phyloP scores from a whole-genome alignment of 2,329 filamentous ascomycete species.

The Tolypocladium album region DNA sequence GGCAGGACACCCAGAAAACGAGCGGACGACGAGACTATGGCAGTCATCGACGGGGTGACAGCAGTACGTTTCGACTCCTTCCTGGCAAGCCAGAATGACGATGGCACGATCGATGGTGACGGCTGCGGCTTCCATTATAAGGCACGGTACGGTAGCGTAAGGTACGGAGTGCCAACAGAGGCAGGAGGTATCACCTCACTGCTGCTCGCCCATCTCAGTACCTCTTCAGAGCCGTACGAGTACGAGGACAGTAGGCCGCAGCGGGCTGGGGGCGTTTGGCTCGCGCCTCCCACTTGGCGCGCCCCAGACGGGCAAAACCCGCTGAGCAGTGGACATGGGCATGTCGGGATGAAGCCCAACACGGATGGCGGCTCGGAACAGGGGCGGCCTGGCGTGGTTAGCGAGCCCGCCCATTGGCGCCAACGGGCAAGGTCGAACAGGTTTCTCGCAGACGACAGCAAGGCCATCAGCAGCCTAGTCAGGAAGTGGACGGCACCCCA shows the following conservation, averaged over 20 bases:
- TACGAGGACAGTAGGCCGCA: not conserved
- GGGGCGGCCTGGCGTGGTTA: not conserved
- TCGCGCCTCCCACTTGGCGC: not conserved
- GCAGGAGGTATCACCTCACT: not conserved
- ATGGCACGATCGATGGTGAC: not conserved
- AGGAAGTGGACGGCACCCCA: not conserved
- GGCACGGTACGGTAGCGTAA: too few relatives aligned
- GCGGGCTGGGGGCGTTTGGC: not conserved
- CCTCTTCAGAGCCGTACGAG: not conserved
- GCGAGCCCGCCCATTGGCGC: not conserved
- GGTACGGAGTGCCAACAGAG: not conserved
- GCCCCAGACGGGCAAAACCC: not conserved
- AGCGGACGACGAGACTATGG: not conserved
- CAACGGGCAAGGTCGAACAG: not conserved
- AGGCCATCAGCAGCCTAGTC: not conserved
- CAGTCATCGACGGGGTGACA: not conserved
- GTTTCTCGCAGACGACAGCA: not conserved
- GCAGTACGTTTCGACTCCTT: not conserved
- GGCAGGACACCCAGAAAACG: not conserved
- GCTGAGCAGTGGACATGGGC: not conserved
- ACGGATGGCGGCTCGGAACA: not conserved
- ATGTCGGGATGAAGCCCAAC: not conserved
- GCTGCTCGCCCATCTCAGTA: not conserved
- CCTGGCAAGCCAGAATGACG: not conserved
- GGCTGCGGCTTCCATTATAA: not conserved